These are phyloP conservation scores for Avena eriantha DNA, from an alignment of 176 grass and related monocot species.

Conservation along the genomic window DNA sequence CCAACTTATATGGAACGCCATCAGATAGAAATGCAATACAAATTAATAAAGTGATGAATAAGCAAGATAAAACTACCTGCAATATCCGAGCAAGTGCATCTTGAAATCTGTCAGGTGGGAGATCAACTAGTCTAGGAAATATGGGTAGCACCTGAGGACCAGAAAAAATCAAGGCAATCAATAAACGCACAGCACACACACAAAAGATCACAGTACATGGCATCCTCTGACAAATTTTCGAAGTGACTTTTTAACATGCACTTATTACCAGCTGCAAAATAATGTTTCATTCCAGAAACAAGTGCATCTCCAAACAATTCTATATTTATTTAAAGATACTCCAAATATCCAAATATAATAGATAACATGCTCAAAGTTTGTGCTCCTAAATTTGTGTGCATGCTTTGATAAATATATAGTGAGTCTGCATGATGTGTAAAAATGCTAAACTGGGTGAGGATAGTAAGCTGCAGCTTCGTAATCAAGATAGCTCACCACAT, in stretches of 20 bases:
- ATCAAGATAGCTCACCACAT: not conserved
- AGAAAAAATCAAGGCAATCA: slow-evolving; percentile 19
- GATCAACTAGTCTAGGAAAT: slow-evolving; percentile 94
- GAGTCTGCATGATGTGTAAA: slow-evolving; percentile 6
- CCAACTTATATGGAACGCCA: slow-evolving; percentile 8
- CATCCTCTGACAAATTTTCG: not conserved
- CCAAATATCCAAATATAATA: slow-evolving; percentile 25
- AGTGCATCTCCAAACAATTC: not conserved
- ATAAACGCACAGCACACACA: not conserved
- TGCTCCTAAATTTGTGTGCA: slow-evolving; percentile 11
- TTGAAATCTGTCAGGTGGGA: slow-evolving; percentile 87
- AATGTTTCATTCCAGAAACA: slow-evolving; percentile 23
- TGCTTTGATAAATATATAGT: slow-evolving; percentile 9
- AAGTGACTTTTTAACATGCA: slow-evolving; percentile 6
- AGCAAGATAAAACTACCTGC: slow-evolving; percentile 62
- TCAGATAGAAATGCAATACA: slow-evolving; percentile 31
- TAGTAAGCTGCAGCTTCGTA: not conserved
- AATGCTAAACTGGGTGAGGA: not conserved
- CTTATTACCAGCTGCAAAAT: slow-evolving; percentile 27
- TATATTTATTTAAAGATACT: slow-evolving; percentile 21
- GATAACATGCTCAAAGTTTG: not conserved
- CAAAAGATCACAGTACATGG: slow-evolving; percentile 13
- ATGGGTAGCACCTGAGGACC: slow-evolving; percentile 82
- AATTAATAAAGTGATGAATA: not conserved
- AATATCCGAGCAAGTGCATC: slow-evolving; percentile 97